Conservation (phyloP, 2,329 filamentous ascomycete species). For the Fusarium tjaetaba region DNA sequence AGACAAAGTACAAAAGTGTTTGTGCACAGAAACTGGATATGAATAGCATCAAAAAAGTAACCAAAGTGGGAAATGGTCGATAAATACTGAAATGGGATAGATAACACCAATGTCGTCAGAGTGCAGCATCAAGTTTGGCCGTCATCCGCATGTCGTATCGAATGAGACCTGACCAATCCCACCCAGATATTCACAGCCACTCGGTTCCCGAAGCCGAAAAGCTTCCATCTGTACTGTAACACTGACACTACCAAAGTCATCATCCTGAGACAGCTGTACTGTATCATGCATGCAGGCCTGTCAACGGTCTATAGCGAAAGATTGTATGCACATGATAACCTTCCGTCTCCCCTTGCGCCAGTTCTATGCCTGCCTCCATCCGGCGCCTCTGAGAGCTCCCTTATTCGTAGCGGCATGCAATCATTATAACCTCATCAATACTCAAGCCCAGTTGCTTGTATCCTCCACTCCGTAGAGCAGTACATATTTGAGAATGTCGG, state of each 20-base stretch:
- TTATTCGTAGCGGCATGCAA: constrained; percentile 35
- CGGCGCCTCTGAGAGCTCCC: constrained; percentile 12
- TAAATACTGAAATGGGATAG: constrained; percentile 8
- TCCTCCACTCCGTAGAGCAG: constrained; percentile 81
- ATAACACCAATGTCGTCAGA: constrained; percentile 27
- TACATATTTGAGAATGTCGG: constrained; percentile 96
- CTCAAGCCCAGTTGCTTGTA: constrained; percentile 35
- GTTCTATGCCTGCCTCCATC: constrained; percentile 38
- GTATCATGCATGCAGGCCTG: constrained; percentile 12
- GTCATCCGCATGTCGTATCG: constrained; percentile 15
- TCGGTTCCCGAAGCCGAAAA: constrained; percentile 29
- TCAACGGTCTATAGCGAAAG: constrained; percentile 35
- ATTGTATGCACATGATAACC: constrained; percentile 41
- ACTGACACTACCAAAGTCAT: constrained; percentile 25
- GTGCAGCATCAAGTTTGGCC: constrained; percentile 29
- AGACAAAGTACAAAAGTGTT: not conserved
- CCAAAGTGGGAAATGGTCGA: constrained; percentile 4
- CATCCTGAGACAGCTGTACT: constrained; percentile 16
- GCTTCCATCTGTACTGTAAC: constrained; percentile 11
- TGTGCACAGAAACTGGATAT: not conserved
- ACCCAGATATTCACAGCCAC: constrained; percentile 9
- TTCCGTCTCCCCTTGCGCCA: constrained; percentile 40
- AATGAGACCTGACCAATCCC: constrained; percentile 33
- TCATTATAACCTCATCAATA: constrained; percentile 37
- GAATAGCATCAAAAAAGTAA: constrained; percentile 8